phyloP scores from a whole-genome alignment of 1,284 basidiomycete genomes.

The Laetiporus sulphureus region DNA sequence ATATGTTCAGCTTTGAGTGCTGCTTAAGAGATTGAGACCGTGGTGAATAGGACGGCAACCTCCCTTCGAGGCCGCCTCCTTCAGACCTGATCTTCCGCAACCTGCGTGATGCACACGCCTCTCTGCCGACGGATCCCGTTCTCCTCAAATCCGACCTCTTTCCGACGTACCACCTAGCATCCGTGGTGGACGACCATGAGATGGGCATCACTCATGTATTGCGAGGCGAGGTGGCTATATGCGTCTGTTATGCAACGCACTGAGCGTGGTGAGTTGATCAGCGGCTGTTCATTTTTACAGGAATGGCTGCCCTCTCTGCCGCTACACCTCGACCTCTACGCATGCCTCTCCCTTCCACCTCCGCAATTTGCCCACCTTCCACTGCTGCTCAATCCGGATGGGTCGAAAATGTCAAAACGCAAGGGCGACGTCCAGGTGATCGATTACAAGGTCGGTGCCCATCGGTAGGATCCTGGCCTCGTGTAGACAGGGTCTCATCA shows the following conservation, averaged over 20 bases:
- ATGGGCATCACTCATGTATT: conserved; percentile 97
- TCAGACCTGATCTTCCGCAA: conserved; percentile 74
- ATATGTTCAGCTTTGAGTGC: not conserved
- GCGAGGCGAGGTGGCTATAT: conserved; percentile 75
- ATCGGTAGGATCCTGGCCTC: not conserved
- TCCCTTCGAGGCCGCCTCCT: conserved; percentile 40
- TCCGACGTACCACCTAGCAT: conserved; percentile 96
- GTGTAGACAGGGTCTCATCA: not conserved
- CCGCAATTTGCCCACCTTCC: conserved; percentile 92
- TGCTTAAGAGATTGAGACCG: conserved; percentile 3
- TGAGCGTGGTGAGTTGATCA: too few species aligned
- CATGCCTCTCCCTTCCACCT: conserved; percentile 63
- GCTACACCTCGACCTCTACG: conserved; percentile 87
- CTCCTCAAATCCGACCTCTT: conserved; percentile 89
- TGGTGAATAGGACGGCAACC: conserved; percentile 42
- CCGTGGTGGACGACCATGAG: conserved; percentile 90
- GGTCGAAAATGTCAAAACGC: conserved; percentile 92
- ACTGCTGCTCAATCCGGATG: conserved; percentile 85
- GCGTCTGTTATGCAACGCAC: too few species aligned
- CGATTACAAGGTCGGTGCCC: conserved; percentile 68
- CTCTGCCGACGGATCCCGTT: conserved; percentile 85
- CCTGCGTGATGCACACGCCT: conserved; percentile 68
- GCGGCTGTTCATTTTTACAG: too few species aligned
- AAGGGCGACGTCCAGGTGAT: conserved; percentile 85
- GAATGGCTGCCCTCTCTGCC: conserved; percentile 98